These are phyloP conservation scores for Fusarium sp. DNA, from an alignment of 2,329 filamentous ascomycete species.

Conservation along the genomic window DNA sequence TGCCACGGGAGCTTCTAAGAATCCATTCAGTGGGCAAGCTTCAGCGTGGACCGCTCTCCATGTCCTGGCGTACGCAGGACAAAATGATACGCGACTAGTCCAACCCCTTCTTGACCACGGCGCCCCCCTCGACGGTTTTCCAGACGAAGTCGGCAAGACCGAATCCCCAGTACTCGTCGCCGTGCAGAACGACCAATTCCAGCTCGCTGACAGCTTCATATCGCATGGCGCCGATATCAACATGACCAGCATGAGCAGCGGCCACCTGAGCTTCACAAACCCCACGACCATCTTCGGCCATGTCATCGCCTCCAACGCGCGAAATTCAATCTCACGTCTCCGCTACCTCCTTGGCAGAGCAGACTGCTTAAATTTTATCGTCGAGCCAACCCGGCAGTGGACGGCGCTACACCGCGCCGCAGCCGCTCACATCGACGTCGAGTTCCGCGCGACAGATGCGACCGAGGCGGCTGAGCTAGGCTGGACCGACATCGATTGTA, in stretches of 20 bases:
- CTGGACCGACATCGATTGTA: neutral
- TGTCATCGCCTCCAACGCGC: neutral
- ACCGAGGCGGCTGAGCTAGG: neutral
- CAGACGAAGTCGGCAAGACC: rapidly evolving
- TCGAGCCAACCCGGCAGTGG: neutral
- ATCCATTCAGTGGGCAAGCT: neutral
- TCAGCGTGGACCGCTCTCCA: neutral
- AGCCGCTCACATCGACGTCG: neutral
- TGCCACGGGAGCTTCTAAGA: rapidly evolving
- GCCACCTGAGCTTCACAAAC: neutral
- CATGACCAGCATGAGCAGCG: neutral
- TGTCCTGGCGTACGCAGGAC: neutral
- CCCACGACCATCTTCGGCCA: neutral
- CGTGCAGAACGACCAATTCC: neutral
- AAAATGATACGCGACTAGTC: neutral
- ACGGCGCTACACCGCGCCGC: neutral
- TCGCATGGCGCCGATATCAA: neutral
- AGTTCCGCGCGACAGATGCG: neutral
- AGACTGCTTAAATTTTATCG: neutral
- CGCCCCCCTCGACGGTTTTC: neutral
- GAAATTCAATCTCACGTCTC: neutral
- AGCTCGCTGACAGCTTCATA: neutral
- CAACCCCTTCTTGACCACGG: neutral
- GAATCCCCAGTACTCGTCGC: neutral
- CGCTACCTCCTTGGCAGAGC: neutral